Percentiles rank a stretch among this genome's conserved stretches.
Evolutionary conservation across 345 rosid genomes (phyloP).

Genomic region (Citrus cavaleriei): DNA sequence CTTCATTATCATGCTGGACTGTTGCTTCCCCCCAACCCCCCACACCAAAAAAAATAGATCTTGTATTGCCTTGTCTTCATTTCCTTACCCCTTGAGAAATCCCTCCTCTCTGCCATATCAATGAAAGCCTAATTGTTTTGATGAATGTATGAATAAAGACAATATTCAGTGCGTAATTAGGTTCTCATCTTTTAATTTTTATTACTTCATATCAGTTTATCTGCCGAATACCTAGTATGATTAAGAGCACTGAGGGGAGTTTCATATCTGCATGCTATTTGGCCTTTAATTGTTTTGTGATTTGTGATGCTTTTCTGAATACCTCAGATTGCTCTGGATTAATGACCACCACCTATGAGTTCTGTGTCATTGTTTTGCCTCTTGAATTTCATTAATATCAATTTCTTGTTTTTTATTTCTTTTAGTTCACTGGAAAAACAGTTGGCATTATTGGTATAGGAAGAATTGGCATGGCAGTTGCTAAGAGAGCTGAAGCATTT

Average conservation of each 20-base stretch:
- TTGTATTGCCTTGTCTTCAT: background rate
- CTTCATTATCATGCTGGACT: background rate
- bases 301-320: background rate
- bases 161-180: background rate
- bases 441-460: slow-evolving; percentile 75
- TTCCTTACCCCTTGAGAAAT: background rate
- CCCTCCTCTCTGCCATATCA: background rate
- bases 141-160: background rate
- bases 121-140: background rate
- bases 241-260: background rate
- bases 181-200: background rate
- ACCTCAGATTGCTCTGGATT: background rate
- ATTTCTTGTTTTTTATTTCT: background rate
- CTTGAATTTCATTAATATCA: background rate
- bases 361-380: background rate
- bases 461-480: slow-evolving; percentile 67
- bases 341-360: background rate
- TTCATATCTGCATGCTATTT: background rate
- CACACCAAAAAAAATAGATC: background rate
- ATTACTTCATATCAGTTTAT: background rate
- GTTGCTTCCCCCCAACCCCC: fast-evolving
- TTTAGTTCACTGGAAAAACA: slow-evolving; percentile 62
- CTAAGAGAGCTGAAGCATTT: slow-evolving; percentile 74
- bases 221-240: background rate
- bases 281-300: background rate